Base-by-base conservation (phyloP, 495 filamentous ascomycete species). In the Peziza echinospora region DNA sequence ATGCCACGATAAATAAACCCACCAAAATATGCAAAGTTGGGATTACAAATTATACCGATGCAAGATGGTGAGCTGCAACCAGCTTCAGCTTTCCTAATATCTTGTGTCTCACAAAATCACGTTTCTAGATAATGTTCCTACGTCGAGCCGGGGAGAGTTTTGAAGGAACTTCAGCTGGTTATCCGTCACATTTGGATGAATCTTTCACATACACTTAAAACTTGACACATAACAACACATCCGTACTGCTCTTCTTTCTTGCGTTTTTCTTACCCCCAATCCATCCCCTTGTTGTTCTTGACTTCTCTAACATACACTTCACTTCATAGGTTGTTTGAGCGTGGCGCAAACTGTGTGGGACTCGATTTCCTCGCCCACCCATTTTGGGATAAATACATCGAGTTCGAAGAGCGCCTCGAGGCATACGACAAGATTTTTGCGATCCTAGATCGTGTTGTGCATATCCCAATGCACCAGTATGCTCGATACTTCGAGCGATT, bases 381-480 rank as follows among this genome's bases (percentile, higher is more conserved):
- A 0, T 94, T 99, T 68, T 99, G 89, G 89, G 91, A 96, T 57
- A 96, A 93, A 63, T 99, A 93, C 55, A 72, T 96, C 45, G 89
- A 94, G 55, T 96, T 85, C 55, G 89, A 96, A 57, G 84, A 93
- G 56, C 76, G 85, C 7, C 65, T 87, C 42, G 84, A 93, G 57
- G 79, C 80, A 0, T 74, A 80, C 24, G 82, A 92, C 50, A 82
- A 76, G 58, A 84, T 96, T 44, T 87, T 93, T 49, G 72, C 71
- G 7, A 82, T 99, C 45, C 69, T 94, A 24, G 72, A 71, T 41
- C 82, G 91, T 26, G 72, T 96, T 40, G 80, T 93, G 43, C 76
- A 82, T 56, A 87, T 99, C 37, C 91, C 91, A 1, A 83, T 93
- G 78, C 86, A 97, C 58, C 85, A 94, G 60, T 96, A 93, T 68